Evolutionary conservation across 331 rosid genomes (phyloP).

Genomic region (Malus hybrid): DNA sequence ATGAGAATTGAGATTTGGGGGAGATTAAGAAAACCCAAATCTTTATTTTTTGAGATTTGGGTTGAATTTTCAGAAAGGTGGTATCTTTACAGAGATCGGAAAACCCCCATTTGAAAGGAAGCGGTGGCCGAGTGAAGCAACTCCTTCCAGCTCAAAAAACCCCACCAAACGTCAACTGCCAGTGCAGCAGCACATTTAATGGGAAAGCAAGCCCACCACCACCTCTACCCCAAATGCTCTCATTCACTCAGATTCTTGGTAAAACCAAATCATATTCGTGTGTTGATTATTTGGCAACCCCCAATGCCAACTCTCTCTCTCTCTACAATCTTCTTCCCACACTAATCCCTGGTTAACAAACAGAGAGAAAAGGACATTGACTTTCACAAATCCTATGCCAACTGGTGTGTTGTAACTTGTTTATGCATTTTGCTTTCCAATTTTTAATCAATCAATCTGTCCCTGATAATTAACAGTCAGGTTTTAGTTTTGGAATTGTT

Average conservation of each 20-base stretch:
- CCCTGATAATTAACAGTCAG: not conserved
- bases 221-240: constrained; percentile 19
- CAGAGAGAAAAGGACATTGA: constrained; percentile 56
- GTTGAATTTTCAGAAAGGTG: constrained; percentile 5
- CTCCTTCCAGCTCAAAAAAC: not conserved
- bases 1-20: constrained; percentile 11
- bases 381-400: constrained; percentile 43
- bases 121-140: not conserved
- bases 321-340: constrained; percentile 23
- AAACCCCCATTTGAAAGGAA: not conserved
- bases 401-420: not conserved
- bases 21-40: constrained; percentile 27
- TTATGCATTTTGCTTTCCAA: not conserved
- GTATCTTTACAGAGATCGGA: not conserved
- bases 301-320: constrained; percentile 11
- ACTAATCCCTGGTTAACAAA: constrained; percentile 17
- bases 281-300: constrained; percentile 20
- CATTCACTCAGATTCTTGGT: constrained; percentile 22
- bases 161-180: constrained; percentile 8
- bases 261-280: constrained; percentile 38
- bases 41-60: constrained; percentile 7
- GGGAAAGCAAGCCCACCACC: constrained; percentile 12
- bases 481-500: constrained; percentile 13
- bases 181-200: constrained; percentile 28
- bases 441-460: not conserved